Evolutionary conservation across 352 stramenopile genomes (phyloP).

Genomic region (Pythium phragmiticola): DNA sequence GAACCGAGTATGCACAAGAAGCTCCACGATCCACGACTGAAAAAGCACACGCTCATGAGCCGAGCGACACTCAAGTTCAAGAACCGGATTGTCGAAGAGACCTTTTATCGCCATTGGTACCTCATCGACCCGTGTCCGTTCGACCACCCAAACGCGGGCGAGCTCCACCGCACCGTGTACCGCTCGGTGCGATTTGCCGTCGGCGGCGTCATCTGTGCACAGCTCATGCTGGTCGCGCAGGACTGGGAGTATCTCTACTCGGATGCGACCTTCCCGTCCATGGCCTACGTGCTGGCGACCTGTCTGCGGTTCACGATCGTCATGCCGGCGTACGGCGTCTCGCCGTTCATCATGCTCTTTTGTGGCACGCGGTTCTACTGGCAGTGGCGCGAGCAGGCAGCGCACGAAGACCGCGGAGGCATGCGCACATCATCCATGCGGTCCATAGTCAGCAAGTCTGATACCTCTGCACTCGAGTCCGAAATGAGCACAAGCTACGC

Average conservation of each 20-base stretch:
- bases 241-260: constrained; percentile 43
- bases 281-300: constrained; percentile 24
- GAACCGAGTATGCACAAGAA: constrained; percentile 18
- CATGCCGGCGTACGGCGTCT: constrained; percentile 33
- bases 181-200: constrained; percentile 40
- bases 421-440: constrained; percentile 19
- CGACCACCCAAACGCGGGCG: constrained; percentile 39
- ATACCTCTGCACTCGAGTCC: not conserved
- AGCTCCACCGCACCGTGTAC: constrained; percentile 39
- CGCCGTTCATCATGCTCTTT: constrained; percentile 28
- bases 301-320: constrained; percentile 37
- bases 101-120: constrained; percentile 50
- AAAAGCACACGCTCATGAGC: constrained; percentile 37
- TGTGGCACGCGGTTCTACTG: constrained; percentile 33
- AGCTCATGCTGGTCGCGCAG: constrained; percentile 41
- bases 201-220: constrained; percentile 33
- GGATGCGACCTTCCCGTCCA: constrained; percentile 16
- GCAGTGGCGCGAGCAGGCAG: constrained; percentile 29
- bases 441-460: not conserved
- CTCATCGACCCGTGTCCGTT: constrained; percentile 44
- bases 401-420: constrained; percentile 23
- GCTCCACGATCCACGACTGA: constrained; percentile 35
- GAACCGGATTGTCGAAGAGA: constrained; percentile 35
- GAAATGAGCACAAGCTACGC: constrained; percentile 8
- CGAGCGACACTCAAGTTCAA: constrained; percentile 39